Evolutionary conservation across 169 alveolate species (phyloP).

Genomic region (Cryptosporidium andersoni): DNA sequence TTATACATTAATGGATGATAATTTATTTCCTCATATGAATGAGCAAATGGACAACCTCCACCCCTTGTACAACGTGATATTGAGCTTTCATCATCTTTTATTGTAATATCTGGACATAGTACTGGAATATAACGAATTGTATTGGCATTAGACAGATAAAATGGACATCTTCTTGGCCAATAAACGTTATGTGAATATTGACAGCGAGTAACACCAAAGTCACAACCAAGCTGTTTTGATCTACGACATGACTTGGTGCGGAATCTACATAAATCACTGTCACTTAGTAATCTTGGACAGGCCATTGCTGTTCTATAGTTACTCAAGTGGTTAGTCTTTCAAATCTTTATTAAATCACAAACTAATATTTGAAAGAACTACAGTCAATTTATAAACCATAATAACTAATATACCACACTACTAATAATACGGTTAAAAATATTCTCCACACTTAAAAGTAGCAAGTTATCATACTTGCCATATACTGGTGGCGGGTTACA

Average conservation of each 20-base stretch:
- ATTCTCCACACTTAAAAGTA: no score
- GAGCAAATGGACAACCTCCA: conserved; percentile 89
- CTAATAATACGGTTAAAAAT: no score
- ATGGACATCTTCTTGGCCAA: conserved; percentile 87
- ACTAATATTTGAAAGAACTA: neutral
- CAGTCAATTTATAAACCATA: no score
- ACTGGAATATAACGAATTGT: conserved; percentile 85
- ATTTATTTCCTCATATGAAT: conserved; percentile 87
- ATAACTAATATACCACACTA: no score
- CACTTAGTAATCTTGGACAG: conserved; percentile 79
- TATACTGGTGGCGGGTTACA: no score
- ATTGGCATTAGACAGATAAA: conserved; percentile 78
- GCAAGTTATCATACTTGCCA: no score
- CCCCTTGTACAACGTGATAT: conserved; percentile 85
- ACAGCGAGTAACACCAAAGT: conserved; percentile 82
- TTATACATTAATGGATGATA: conserved; percentile 90
- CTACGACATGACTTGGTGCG: conserved; percentile 85
- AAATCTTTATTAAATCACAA: conserved; percentile 3
- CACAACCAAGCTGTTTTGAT: conserved; percentile 78
- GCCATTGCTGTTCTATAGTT: conserved; percentile 65
- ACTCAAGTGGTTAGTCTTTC: neutral
- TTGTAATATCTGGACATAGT: conserved; percentile 80
- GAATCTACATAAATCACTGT: conserved; percentile 83
- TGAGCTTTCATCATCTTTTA: conserved; percentile 81
- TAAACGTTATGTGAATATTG: conserved; percentile 84